Base-by-base conservation (phyloP, 441 rosid genomes). In the Adansonia gregorii region DNA sequence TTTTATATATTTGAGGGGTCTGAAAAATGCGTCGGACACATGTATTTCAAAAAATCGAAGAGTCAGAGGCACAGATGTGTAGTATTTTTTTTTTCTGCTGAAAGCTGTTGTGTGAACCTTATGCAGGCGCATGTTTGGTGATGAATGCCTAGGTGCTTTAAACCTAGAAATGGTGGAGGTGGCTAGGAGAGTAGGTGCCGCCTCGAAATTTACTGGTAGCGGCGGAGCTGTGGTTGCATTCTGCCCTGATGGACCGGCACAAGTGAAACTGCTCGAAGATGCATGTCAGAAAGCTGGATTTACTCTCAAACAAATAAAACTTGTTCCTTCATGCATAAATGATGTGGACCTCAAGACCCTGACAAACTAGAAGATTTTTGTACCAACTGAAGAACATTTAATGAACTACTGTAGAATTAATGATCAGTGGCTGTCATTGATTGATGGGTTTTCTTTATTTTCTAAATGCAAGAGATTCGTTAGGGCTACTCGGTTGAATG, bases 121-220 rank as follows among this genome's bases (percentile, higher is more conserved):
- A 11, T 6, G 4, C 72, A 91, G 99, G 90, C 79, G 83, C 75
- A 92, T 92, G 97, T 94, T 92, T 78, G 97, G 98, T 49, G 95
- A 94, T 67, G 97, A 88, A 12, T 88, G 85, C 79, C 83, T 95
- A 5, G 97, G 97, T 58, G 88, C 82, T 14, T 19, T 92, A 74
- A 94, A 95, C 88, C 82, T 95, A 78, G 92, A 92, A 84, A 94
- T 95, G 99, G 97, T 95, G 86, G 97, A 91, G 80, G 82, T 89
- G 9, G 97, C 95, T 17, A 84, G 97, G 73, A 88, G 87, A 74
- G 84, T 89, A 12, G 95, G 97, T 8, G 97, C 97, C 63, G 93
- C 97, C 0, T 86, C 97, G 2, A 95, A 95, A 84, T 94, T 94
- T 82, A 95, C 98, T 0, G 98, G 99, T 72, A 94, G 99, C 60